Percentiles rank a stretch among this genome's conserved stretches.
phyloP scores from a whole-genome alignment of 257 asterid species.

The Ajuga chamaepitys region DNA sequence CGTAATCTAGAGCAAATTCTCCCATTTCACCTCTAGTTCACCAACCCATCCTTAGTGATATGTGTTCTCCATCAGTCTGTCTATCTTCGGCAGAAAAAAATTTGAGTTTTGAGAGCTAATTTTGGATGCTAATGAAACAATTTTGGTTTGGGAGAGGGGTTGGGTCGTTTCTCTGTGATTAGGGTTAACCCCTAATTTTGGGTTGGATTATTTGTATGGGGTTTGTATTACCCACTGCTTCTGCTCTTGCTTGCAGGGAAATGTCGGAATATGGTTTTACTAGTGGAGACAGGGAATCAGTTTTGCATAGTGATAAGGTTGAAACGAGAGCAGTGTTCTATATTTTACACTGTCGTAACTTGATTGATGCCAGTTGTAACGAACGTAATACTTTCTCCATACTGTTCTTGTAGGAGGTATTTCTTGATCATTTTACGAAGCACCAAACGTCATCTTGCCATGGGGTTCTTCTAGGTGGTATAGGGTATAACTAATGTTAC shows the following conservation, averaged over 20 bases:
- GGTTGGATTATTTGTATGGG: no score
- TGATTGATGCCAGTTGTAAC: slow-evolving; percentile 3
- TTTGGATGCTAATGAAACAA: no score
- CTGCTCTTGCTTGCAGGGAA: slow-evolving; percentile 36
- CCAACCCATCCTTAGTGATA: no score
- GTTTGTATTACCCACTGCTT: background rate
- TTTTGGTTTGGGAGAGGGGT: no score
- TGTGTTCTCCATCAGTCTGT: no score
- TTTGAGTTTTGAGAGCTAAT: no score
- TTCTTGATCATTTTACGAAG: slow-evolving; percentile 77
- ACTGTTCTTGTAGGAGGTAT: slow-evolving; percentile 50
- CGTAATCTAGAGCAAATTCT: no score
- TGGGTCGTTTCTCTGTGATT: no score
- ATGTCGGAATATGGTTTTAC: slow-evolving; percentile 41
- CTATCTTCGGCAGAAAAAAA: no score
- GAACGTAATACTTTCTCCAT: slow-evolving; percentile 5
- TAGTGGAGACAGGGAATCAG: slow-evolving; percentile 39
- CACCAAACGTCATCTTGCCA: slow-evolving; percentile 75
- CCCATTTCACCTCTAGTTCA: no score
- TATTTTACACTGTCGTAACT: slow-evolving; percentile 9
- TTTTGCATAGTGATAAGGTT: slow-evolving; percentile 38
- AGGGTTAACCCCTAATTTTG: no score
- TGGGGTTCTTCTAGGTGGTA: slow-evolving; percentile 95
- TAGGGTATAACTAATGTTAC: slow-evolving; percentile 52
- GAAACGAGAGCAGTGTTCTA: background rate